Evolutionary conservation across 2,329 filamentous ascomycete genomes (phyloP), one percentile per base, ranked within the genome.

Genomic region (Fusarium oxysporum): DNA sequence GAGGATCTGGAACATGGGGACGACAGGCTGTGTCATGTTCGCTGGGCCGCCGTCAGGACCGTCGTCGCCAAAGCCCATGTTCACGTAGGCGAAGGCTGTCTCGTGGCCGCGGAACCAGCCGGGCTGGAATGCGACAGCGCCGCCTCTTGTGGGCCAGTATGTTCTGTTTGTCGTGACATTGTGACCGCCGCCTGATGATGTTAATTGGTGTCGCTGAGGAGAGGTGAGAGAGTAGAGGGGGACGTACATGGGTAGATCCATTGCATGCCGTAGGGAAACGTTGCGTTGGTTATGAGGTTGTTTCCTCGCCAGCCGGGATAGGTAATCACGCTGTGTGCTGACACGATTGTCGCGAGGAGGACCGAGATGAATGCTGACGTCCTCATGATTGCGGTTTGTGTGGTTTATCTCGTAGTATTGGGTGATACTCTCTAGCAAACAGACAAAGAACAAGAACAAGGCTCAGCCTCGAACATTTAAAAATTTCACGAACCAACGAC

Each of bases 101-200:
- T 89, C 82, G 81, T 98, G 96, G 72, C 96, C 96, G 65, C 92
- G 91, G 86, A 98, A 98, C 96, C 96, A 98, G 78, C 96, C 96
- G 0, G 96, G 96, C 80, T 98, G 96, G 78, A 98, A 88, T 55
- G 94, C 89, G 68, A 99, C 79, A n/a, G 95, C 94, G 70, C 96
- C 96, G 75, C 96, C 96, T 35, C 85, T 89, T 55, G 94, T 88
- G 21, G 96, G 95, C 96, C 96, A 98, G 84, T 92, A 93, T 19
- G 96, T 97, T 71, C 96, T 91, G 84, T 99, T 98, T 48, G 83
- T 87, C 1, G 93, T 93, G 41, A 90, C 88, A 51, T 86, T 86
- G 85, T 96, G 91, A 70, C 96, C 96, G 65, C 96, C 96, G 81
- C 96, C 96, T 98, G 77, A 30, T 8, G 23, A 14, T 38, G 71